phyloP scores from a whole-genome alignment of 2,329 filamentous ascomycete species.

The Scedosporium dehoogii region DNA sequence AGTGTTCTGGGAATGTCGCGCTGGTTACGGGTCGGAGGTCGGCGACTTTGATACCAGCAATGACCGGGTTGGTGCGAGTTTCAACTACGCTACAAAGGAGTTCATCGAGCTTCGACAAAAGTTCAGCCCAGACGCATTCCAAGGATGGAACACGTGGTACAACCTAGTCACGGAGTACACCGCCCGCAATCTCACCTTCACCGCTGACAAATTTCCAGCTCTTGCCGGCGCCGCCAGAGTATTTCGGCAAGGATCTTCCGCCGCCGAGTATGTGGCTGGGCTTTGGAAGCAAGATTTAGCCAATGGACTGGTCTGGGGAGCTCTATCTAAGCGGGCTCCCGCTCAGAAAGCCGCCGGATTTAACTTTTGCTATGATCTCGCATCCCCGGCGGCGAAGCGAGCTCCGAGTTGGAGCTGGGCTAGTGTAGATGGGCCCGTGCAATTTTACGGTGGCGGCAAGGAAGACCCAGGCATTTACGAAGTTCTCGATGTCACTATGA shows the following conservation, averaged over 20 bases:
- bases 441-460: background rate
- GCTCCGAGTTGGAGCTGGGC: conserved; percentile 5
- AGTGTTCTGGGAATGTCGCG: conserved; percentile 13
- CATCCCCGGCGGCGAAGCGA: background rate
- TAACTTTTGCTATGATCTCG: background rate
- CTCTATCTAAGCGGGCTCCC: background rate
- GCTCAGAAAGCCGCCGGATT: background rate
- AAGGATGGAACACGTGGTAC: conserved; percentile 15
- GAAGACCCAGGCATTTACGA: background rate
- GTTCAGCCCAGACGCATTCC: background rate
- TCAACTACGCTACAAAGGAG: background rate
- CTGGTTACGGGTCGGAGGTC: background rate
- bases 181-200: conserved; percentile 13
- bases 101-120: background rate
- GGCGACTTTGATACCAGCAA: background rate
- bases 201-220: conserved; percentile 17
- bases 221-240: conserved; percentile 18
- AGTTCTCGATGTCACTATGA: background rate
- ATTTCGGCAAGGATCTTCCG: conserved; percentile 12
- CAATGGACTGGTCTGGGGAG: background rate
- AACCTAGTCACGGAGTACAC: conserved; percentile 19
- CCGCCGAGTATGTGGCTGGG: conserved; percentile 18
- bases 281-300: conserved; percentile 14
- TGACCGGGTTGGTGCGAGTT: background rate
- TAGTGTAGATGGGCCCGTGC: background rate